Evolutionary conservation across 805 yeast genomes (phyloP), one percentile per base, ranked within the genome.

Genomic region (Candida montana): DNA sequence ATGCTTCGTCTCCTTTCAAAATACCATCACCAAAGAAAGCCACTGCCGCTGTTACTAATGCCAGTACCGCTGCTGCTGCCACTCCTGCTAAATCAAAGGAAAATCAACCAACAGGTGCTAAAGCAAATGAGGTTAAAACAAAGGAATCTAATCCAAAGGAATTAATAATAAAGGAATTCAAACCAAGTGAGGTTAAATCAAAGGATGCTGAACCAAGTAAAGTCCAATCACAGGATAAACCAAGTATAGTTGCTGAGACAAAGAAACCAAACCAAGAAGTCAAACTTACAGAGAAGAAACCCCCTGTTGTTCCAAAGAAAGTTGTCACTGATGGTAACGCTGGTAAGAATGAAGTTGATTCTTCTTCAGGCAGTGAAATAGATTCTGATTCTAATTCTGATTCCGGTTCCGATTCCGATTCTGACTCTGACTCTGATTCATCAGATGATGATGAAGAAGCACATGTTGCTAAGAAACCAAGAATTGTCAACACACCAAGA

Each of bases 401-500:
- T 5, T 37, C 24, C 9, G 9, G 24, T 21, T 21, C 24, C 6
- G 24, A 21, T 9, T 21, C 24, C 6, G 9, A 9, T 21, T 21
- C 24, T 7, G 24, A 21, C 24, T 21, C 44, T 24, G 40, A 24
- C 4, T 37, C 49, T 11, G 52, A 53, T 4, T 57, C 50, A 7
- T 41, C 52, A 12, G 57, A 43, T 12, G 46, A 45, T 7, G 52
- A 57, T 8, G 56, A 51, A 17, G 63, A 57, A 6, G 64, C 58
- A 8, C 52, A 50, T 4, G 46, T 51, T 31, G 39, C 52, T 24
- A 65, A 59, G 33, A 64, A 69, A 8, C 63, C 71, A 41, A 62
- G 75, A 43, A 65, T 71, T 16, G 79, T 74, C 5, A 67, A 68
- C 31, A 67, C 76, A 2, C 79, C 79, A 16, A 64, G 58, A 40